These are phyloP conservation scores for Penicillium thymicola DNA, from an alignment of 2,329 filamentous ascomycete species.

Conservation along the genomic window DNA sequence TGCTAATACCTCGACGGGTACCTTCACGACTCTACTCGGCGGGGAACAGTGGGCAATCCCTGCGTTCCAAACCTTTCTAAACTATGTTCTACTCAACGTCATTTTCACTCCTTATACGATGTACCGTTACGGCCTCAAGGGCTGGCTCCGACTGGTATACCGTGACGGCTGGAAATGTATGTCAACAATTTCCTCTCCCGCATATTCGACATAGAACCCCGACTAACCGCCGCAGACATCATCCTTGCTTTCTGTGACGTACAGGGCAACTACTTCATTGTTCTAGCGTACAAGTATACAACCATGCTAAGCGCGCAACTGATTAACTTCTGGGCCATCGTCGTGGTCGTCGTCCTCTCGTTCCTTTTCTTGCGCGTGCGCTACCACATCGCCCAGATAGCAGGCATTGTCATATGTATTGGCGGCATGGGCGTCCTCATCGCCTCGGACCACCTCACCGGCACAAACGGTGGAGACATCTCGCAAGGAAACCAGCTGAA, in stretches of 20 bases:
- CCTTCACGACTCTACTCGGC: conserved; percentile 74
- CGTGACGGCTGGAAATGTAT: conserved; percentile 81
- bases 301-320: conserved; percentile 90
- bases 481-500: conserved; percentile 68
- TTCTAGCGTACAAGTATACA: conserved; percentile 88
- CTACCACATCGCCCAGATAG: conserved; percentile 81
- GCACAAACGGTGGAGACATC: conserved; percentile 63
- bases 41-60: conserved; percentile 73
- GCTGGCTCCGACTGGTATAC: conserved; percentile 61
- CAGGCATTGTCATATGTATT: conserved; percentile 85
- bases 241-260: conserved; percentile 92
- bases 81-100: conserved; percentile 78
- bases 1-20: conserved; percentile 90
- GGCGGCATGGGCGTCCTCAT: conserved; percentile 87
- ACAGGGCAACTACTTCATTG: conserved; percentile 96
- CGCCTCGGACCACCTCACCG: conserved; percentile 78
- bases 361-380: conserved; percentile 80
- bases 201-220: not conserved
- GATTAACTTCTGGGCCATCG: conserved; percentile 98
- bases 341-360: conserved; percentile 82
- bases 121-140: conserved; percentile 71
- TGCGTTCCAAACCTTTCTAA: conserved; percentile 93
- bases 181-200: not conserved
- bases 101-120: conserved; percentile 80
- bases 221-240: conserved; percentile 52